phyloP scores from a whole-genome alignment of 176 grass and related monocot genomes.

The Ensete ventricosum region DNA sequence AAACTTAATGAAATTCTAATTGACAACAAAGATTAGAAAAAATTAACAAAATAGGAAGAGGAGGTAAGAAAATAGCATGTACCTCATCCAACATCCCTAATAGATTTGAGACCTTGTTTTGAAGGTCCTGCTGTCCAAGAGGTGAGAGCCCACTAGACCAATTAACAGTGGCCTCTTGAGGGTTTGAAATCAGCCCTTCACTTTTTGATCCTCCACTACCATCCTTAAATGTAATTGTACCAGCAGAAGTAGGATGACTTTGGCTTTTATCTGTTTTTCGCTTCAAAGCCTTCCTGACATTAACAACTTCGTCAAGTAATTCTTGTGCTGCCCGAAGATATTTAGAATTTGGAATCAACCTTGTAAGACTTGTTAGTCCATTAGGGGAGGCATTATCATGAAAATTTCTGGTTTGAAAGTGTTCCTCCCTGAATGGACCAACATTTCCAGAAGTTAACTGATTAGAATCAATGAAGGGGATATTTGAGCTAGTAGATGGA shows the following conservation, averaged over 20 bases:
- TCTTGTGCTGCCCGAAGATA: slow-evolving; percentile 84
- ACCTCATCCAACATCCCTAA: slow-evolving; percentile 96
- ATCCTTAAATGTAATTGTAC: slow-evolving; percentile 39
- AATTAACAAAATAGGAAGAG: slow-evolving; percentile 6
- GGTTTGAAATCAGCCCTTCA: slow-evolving; percentile 37
- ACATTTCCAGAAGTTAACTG: slow-evolving; percentile 50
- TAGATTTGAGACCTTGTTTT: slow-evolving; percentile 85
- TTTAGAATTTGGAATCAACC: slow-evolving; percentile 53
- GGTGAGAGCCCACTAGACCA: slow-evolving; percentile 47
- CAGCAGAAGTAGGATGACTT: slow-evolving; percentile 21
- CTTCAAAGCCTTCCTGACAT: slow-evolving; percentile 76
- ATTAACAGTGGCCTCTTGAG: slow-evolving; percentile 40
- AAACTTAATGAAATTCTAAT: background rate
- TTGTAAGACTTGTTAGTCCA: background rate
- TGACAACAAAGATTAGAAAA: background rate
- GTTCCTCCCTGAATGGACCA: slow-evolving; percentile 40
- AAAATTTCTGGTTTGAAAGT: slow-evolving; percentile 27
- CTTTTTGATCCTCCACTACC: slow-evolving; percentile 42
- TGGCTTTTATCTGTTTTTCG: slow-evolving; percentile 51
- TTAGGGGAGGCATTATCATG: slow-evolving; percentile 37
- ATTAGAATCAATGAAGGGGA: slow-evolving; percentile 34
- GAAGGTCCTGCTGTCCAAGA: slow-evolving; percentile 86
- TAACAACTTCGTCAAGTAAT: slow-evolving; percentile 90
- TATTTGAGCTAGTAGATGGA: slow-evolving; percentile 40
- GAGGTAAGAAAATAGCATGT: slow-evolving; percentile 13